phyloP scores from a whole-genome alignment of 495 filamentous ascomycete species.

The Neurospora cerealis region DNA sequence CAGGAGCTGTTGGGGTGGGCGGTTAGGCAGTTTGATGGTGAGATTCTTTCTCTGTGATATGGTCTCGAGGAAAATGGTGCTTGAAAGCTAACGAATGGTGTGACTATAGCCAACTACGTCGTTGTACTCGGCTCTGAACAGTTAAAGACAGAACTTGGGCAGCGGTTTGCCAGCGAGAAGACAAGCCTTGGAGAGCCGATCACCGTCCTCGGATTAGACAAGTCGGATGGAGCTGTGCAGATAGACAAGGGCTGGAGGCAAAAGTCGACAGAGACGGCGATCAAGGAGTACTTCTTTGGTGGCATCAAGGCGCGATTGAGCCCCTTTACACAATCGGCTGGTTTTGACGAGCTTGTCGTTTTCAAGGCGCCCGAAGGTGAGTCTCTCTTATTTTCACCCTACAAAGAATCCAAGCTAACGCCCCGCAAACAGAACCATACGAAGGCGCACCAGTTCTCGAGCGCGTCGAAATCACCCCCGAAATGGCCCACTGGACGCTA shows the following conservation, averaged over 20 bases:
- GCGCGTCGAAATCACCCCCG: slow-evolving; percentile 43
- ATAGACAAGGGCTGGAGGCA: slow-evolving; percentile 69
- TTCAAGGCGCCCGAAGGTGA: slow-evolving; percentile 32
- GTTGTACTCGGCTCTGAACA: slow-evolving; percentile 78
- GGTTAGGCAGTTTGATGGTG: slow-evolving; percentile 75
- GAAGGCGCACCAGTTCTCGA: slow-evolving; percentile 43
- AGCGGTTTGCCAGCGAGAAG: slow-evolving; percentile 58
- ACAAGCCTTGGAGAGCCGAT: slow-evolving; percentile 52
- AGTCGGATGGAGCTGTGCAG: slow-evolving; percentile 81
- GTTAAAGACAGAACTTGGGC: slow-evolving; percentile 66
- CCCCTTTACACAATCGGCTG: slow-evolving; percentile 70
- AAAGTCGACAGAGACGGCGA: slow-evolving; percentile 56
- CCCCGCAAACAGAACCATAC: slow-evolving; percentile 13
- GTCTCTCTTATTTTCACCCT: neutral
- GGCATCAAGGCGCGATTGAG: slow-evolving; percentile 65
- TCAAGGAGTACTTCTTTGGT: slow-evolving; percentile 92
- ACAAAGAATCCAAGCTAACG: slow-evolving; percentile 16
- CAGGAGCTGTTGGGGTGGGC: slow-evolving; percentile 68
- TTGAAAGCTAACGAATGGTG: slow-evolving; percentile 19
- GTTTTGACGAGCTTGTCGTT: slow-evolving; percentile 61
- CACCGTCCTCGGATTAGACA: slow-evolving; percentile 66
- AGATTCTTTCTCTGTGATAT: slow-evolving; percentile 12
- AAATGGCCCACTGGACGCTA: slow-evolving; percentile 60
- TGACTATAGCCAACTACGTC: slow-evolving; percentile 50
- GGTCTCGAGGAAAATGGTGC: neutral